A percentile compares a stretch with the other conserved stretches of the same genome.
Evolutionary conservation across 2,329 filamentous ascomycete genomes (phyloP).

Genomic region (Colletotrichum plurivorum): DNA sequence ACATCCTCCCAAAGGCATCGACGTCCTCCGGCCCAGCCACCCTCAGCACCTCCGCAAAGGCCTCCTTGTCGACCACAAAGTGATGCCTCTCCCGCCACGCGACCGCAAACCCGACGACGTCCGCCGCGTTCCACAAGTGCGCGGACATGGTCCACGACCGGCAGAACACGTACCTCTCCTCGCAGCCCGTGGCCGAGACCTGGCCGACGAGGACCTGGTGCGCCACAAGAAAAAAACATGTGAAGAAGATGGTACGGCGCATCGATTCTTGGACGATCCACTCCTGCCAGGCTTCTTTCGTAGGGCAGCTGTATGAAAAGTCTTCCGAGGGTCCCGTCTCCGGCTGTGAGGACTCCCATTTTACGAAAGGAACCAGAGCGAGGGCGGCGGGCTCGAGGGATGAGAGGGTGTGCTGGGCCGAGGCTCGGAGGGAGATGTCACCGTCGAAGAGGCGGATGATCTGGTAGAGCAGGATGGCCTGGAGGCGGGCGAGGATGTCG

Average conservation of each 20-base stretch:
- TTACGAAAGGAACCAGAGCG: constrained; percentile 50
- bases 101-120: constrained; percentile 53
- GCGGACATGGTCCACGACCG: constrained; percentile 57
- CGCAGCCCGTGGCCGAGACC: constrained; percentile 43
- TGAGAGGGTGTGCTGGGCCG: constrained; percentile 48
- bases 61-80: constrained; percentile 50
- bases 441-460: constrained; percentile 62
- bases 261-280: constrained; percentile 69
- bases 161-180: constrained; percentile 48
- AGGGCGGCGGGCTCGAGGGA: constrained; percentile 52
- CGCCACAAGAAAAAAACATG: constrained; percentile 60
- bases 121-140: constrained; percentile 54
- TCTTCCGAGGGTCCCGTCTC: constrained; percentile 45
- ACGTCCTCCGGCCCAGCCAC: constrained; percentile 58
- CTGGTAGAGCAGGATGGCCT: constrained; percentile 61
- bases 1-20: constrained; percentile 58
- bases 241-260: constrained; percentile 64
- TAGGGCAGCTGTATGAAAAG: constrained; percentile 48
- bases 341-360: constrained; percentile 46
- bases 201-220: constrained; percentile 53
- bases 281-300: constrained; percentile 61
- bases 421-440: constrained; percentile 52
- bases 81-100: constrained; percentile 54
- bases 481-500: constrained; percentile 54
- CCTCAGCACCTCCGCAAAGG: constrained; percentile 46